phyloP scores from a whole-genome alignment of 768 basidiomycete species.

The Pleurotus salmoneostramineus region DNA sequence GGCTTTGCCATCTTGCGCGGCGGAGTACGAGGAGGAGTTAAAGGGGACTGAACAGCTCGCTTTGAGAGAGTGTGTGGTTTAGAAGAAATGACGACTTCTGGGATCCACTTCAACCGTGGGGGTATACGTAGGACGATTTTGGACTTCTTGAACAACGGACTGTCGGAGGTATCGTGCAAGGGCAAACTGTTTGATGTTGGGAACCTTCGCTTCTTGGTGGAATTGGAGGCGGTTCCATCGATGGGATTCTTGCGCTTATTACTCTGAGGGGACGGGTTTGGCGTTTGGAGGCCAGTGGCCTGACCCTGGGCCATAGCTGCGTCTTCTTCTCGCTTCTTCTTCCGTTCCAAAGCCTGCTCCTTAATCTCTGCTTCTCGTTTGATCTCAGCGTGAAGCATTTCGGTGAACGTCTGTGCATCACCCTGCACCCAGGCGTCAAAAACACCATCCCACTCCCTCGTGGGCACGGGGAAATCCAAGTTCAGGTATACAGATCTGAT shows the following conservation, averaged over 20 bases:
- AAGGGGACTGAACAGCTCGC: background rate
- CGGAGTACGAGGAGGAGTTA: background rate
- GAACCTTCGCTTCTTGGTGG: background rate
- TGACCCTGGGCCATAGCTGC: slow-evolving; percentile 15
- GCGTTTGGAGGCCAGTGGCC: background rate
- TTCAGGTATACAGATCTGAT: slow-evolving; percentile 80
- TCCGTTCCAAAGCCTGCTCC: slow-evolving; percentile 51
- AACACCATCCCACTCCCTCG: slow-evolving; percentile 84
- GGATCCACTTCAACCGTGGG: background rate
- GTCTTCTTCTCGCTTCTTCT: slow-evolving; percentile 53
- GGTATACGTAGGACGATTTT: slow-evolving; percentile 1
- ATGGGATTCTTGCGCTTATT: background rate
- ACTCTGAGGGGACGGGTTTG: background rate
- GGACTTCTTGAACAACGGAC: background rate
- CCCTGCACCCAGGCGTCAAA: slow-evolving; percentile 91
- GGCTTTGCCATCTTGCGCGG: background rate
- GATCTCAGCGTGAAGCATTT: slow-evolving; percentile 53
- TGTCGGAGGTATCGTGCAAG: background rate
- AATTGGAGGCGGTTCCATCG: background rate
- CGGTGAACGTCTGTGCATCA: slow-evolving; percentile 79
- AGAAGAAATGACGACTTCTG: background rate
- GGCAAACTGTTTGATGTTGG: background rate
- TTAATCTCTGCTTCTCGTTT: slow-evolving; percentile 51
- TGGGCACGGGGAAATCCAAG: slow-evolving; percentile 80
- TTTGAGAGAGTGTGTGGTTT: background rate